Evolutionary conservation across 208 protist species (phyloP), one percentile per base, ranked within the genome.

Genomic region (Leishmania gerbilli): DNA sequence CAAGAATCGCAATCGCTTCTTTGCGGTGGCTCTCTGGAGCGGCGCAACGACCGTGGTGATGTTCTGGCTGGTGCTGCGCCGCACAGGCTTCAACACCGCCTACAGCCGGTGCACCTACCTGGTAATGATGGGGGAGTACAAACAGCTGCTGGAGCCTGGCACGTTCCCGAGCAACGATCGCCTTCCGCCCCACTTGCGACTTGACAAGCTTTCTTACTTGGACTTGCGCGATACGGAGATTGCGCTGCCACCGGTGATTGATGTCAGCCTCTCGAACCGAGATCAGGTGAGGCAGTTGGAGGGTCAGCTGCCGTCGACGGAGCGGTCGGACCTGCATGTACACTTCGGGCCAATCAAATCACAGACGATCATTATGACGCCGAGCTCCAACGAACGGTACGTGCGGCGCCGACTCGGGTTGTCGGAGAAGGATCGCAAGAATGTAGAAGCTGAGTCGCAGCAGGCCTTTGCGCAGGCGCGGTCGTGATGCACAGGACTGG

Each of bases 111-210:
- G 87, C 87, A 89, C 78, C 24, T 97, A 96, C 76, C 80, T 96
- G 27, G 91, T 92, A 24, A 93, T 94, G 91, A 90, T 92, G 89
- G 94, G 92, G 8, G 94, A 97, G 78, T 97, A 96, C 84, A 90
- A 91, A 72, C 92, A 96, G 82, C 72, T 93, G 42, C 87, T 97
- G 0, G 89, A 95, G 68, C 86, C 92, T 1, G 94, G 94, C 24
- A 90, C 90, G 1, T 93, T 92, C 58, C 94, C 94, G 17, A 85
- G 74, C 71, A 97, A 97, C 82, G 85, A 80, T 4, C 80, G 90
- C 72, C 84, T 97, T 21, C 94, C 92, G 0, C 94, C 92, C 0
- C 94, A 97, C 81, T 85, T 97, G 19, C 91, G 94, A 11, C 90
- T 97, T 7, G 94, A 97, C 58, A 65, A 80, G 58, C 79, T 62